These are phyloP conservation scores for Tympanopsis confertula DNA, from an alignment of 2,329 filamentous ascomycete species.

Conservation along the genomic window DNA sequence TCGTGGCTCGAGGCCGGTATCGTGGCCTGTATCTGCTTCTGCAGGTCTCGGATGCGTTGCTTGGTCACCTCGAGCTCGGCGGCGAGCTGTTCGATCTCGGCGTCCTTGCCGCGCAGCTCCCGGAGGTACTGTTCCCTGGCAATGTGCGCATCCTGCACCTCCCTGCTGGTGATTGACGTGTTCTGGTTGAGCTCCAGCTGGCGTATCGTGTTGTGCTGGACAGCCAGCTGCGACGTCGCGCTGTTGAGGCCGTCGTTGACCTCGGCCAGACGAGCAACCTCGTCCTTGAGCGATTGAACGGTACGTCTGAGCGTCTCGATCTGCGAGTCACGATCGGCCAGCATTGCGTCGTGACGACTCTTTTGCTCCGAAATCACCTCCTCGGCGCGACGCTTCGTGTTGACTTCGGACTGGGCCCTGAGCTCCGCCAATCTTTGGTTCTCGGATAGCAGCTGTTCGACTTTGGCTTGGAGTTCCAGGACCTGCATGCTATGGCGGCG, in stretches of 20 bases:
- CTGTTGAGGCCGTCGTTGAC: slow-evolving; percentile 71
- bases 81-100: slow-evolving; percentile 68
- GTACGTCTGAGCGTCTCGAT: slow-evolving; percentile 72
- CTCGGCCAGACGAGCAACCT: slow-evolving; percentile 69
- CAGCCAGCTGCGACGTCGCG: slow-evolving; percentile 65
- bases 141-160: slow-evolving; percentile 57
- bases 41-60: slow-evolving; percentile 44
- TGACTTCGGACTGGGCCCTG: slow-evolving; percentile 56
- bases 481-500: slow-evolving; percentile 96
- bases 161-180: slow-evolving; percentile 51
- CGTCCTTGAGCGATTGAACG: slow-evolving; percentile 68
- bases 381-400: slow-evolving; percentile 52
- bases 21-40: slow-evolving; percentile 42
- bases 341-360: slow-evolving; percentile 30
- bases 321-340: slow-evolving; percentile 76
- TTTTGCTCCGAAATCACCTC: not conserved
- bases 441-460: slow-evolving; percentile 77
- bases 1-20: slow-evolving; percentile 49
- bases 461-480: slow-evolving; percentile 74
- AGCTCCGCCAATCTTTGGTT: slow-evolving; percentile 71
- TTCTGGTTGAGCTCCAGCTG: slow-evolving; percentile 57
- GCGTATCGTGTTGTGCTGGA: slow-evolving; percentile 60
- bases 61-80: slow-evolving; percentile 66
- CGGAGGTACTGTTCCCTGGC: slow-evolving; percentile 51
- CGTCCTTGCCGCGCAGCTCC: slow-evolving; percentile 67